Percentiles rank a stretch among this genome's conserved stretches.
Conservation (phyloP, 1,284 basidiomycete genomes). For the Polyporus tsugae region DNA sequence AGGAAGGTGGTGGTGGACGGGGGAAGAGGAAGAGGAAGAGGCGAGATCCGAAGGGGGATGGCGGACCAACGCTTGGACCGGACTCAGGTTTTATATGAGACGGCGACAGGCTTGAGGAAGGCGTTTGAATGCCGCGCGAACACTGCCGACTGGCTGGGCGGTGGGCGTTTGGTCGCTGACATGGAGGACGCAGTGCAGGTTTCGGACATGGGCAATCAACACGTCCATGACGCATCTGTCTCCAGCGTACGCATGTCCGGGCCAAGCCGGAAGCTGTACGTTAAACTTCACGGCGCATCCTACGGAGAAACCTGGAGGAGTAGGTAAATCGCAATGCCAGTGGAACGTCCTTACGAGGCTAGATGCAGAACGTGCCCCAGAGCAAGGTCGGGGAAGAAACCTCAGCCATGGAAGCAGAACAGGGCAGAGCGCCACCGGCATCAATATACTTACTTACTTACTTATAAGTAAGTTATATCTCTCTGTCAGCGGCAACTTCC, state of each 20-base stretch:
- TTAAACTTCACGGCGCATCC: background rate
- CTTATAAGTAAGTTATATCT: no score
- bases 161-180: background rate
- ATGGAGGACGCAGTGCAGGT: slow-evolving; percentile 4
- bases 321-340: background rate
- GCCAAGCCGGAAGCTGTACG: background rate
- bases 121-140: background rate
- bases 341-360: background rate
- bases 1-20: background rate
- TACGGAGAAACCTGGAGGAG: background rate
- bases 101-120: background rate
- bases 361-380: background rate
- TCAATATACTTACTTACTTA: no score
- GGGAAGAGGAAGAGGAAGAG: background rate
- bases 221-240: background rate
- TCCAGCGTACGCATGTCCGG: background rate
- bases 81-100: background rate
- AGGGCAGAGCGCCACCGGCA: no score
- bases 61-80: background rate
- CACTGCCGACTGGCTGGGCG: slow-evolving; percentile 1
- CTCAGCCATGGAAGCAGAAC: background rate
- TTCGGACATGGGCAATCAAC: background rate
- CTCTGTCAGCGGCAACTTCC: no score
- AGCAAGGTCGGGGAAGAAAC: background rate
- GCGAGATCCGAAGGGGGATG: background rate